A percentile compares a stretch with the other conserved stretches of the same genome.
phyloP scores from a whole-genome alignment of 2,329 filamentous ascomycete species.

The Fusarium sp. region DNA sequence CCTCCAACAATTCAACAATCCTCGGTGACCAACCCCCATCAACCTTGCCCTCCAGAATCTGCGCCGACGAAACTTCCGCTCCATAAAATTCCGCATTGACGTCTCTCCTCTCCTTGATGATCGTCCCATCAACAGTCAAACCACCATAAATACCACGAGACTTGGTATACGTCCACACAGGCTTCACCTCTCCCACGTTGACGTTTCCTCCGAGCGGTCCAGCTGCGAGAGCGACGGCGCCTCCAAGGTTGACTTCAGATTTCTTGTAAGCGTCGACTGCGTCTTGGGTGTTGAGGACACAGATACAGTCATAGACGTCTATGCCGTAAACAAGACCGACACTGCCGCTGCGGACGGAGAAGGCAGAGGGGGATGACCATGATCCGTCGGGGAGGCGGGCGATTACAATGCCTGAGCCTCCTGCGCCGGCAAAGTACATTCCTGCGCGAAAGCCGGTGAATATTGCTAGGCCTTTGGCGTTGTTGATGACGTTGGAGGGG shows the following conservation, averaged over 20 bases:
- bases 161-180: slow-evolving; percentile 11
- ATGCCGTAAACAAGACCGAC: slow-evolving; percentile 12
- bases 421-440: slow-evolving; percentile 13
- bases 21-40: not conserved
- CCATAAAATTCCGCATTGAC: not conserved
- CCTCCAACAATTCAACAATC: not conserved
- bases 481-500: not conserved
- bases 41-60: not conserved
- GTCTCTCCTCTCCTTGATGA: slow-evolving; percentile 1
- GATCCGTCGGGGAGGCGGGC: not conserved
- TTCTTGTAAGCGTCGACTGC: slow-evolving; percentile 3
- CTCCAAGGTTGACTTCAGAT: slow-evolving; percentile 1
- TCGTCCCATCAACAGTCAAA: slow-evolving; percentile 4
- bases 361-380: not conserved
- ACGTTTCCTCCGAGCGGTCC: not conserved
- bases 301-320: slow-evolving; percentile 7
- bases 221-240: slow-evolving; percentile 1
- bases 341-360: slow-evolving; percentile 11
- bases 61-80: not conserved
- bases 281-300: slow-evolving; percentile 2
- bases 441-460: slow-evolving; percentile 16
- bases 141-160: slow-evolving; percentile 5
- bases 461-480: slow-evolving; percentile 2
- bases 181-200: not conserved
- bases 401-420: not conserved